Evolutionary conservation across 116 monocot species (phyloP).

Genomic region (Papilionanthe hybrid): DNA sequence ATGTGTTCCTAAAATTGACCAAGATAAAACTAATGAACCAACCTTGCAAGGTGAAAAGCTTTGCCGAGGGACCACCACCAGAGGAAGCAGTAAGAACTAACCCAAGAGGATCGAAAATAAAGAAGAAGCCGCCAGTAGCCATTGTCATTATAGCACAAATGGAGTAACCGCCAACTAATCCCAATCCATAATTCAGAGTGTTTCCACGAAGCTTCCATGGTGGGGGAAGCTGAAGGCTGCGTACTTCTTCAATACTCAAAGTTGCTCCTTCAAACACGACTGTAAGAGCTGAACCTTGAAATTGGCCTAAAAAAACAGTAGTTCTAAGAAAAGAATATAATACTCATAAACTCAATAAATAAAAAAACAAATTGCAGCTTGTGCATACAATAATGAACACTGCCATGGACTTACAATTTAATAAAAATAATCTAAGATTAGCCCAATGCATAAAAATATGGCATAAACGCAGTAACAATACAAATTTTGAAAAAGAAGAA

Average conservation of each 20-base stretch:
- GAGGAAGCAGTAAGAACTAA: conserved; percentile 59
- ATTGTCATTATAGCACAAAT: conserved; percentile 80
- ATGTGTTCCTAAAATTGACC: neutral
- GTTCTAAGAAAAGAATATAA: neutral
- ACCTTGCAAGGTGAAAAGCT: conserved; percentile 83
- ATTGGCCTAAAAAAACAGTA: conserved; percentile 61
- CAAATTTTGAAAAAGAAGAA: neutral
- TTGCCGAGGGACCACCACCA: conserved; percentile 60
- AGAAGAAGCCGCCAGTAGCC: conserved; percentile 73
- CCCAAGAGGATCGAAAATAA: conserved; percentile 96
- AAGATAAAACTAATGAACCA: conserved; percentile 1
- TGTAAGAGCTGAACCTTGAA: conserved; percentile 80
- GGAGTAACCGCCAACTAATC: conserved; percentile 74
- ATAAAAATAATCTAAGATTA: neutral
- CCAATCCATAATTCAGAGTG: conserved; percentile 83
- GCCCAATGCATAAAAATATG: neutral
- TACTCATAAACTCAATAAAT: neutral
- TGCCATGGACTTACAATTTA: neutral
- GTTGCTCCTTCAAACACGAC: conserved; percentile 72
- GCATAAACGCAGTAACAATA: neutral
- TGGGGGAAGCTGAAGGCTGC: conserved; percentile 74
- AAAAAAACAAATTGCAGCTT: neutral
- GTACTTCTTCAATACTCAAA: conserved; percentile 76
- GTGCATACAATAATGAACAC: neutral
- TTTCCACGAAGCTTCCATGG: conserved; percentile 84